Base-by-base conservation (phyloP, 768 basidiomycete species). In the Phaeolepiota aurea region DNA sequence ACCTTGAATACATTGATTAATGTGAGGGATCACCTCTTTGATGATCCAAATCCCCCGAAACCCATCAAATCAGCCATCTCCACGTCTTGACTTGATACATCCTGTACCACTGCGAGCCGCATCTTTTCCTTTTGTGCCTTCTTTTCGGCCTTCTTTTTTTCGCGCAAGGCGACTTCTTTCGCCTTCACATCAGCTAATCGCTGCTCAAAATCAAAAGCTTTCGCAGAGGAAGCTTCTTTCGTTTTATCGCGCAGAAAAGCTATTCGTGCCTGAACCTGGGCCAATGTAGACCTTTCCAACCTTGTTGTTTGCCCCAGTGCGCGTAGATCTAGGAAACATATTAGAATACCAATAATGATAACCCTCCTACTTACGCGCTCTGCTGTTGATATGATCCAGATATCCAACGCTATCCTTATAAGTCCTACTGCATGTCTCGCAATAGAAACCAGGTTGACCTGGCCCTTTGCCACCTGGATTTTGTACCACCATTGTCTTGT, bases 361-460 rank as follows among this genome's bases (percentile, higher is more conserved):
- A 34, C 37, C 38, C 5, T 38, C 18, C 16, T 19, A 77, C 91
- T 53, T 58, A 97, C 94, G 94, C 40, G 79, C 78, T 69, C 92
- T 74, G 44, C 90, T 82, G 62, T 99, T 99, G 42, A 99, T 77
- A 55, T 99, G 96, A 56, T 97, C 93, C 35, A 99, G 66, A 57
- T 98, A 98, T 7, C 80, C 87, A n/a, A 80, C 73, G 38, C 80
- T 90, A 54, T 99, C 96, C 61, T 94, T 96, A 64, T 90, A 87
- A 12, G 85, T 94, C 49, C 90, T 71, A 50, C 77, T 84, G 59
- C 96, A 99, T 5, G 84, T 64, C 54, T 94, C 92, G 54, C 96
- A 99, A 61, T 76, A 85, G 64, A 96, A 99, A 0, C 92, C 92
- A 16, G 92, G 91, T 47, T 91, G 83, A 3, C 93, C 91, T 13